These are phyloP conservation scores for Russula dissimulans DNA, from an alignment of 768 basidiomycete genomes.

Conservation along the genomic window DNA sequence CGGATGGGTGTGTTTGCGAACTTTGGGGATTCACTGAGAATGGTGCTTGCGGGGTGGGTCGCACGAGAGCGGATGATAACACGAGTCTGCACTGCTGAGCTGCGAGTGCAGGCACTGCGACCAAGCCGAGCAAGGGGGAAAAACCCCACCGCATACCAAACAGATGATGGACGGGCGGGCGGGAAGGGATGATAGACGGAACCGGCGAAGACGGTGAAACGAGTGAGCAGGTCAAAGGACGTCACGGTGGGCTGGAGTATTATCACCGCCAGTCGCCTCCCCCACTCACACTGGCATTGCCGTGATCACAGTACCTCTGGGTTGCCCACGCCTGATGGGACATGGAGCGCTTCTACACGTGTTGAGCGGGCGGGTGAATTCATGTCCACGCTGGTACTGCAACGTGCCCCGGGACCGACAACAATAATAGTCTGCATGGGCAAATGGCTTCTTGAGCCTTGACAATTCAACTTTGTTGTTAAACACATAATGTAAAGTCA, in stretches of 20 bases:
- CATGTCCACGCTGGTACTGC: background rate
- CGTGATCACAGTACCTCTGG: background rate
- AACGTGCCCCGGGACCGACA: too few species aligned
- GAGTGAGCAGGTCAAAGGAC: background rate
- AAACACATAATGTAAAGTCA: too few species aligned
- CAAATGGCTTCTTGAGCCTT: too few species aligned
- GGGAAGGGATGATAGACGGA: background rate
- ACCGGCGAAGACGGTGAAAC: background rate
- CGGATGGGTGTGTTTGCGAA: constrained; percentile 33
- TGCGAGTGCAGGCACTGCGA: background rate
- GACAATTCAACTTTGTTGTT: too few species aligned
- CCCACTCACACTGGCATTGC: background rate
- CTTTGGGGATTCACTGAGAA: background rate
- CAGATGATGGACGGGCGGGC: too few species aligned
- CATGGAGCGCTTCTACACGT: constrained; percentile 7
- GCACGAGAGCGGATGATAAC: background rate
- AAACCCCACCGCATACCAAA: constrained; percentile 5
- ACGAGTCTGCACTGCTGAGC: constrained; percentile 25
- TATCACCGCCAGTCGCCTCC: background rate
- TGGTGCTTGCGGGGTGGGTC: constrained; percentile 7
- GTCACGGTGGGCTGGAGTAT: background rate
- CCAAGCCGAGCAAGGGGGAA: background rate
- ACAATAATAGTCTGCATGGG: too few species aligned
- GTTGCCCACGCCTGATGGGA: background rate
- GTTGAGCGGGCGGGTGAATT: background rate